A percentile compares a stretch with the other conserved stretches of the same genome.
Conservation (phyloP, 129 eudicot species). For the Artemisia argyi region DNA sequence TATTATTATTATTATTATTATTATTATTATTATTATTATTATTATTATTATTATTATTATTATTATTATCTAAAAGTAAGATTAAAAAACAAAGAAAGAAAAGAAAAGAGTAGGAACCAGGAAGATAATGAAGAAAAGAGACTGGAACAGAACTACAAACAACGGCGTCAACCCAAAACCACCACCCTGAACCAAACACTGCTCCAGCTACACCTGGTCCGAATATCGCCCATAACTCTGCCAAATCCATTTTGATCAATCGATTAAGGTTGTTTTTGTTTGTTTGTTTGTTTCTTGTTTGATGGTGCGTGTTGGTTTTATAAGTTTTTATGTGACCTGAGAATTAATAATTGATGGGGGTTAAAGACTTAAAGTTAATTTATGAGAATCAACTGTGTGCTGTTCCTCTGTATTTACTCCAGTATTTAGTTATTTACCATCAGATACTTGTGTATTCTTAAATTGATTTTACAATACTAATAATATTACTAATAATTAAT, state of each 20-base stretch:
- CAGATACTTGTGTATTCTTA: too few relatives aligned
- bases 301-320: too few relatives aligned
- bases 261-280: too few relatives aligned
- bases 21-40: not conserved
- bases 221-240: conserved; percentile 80
- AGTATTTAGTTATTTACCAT: too few relatives aligned
- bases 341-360: too few relatives aligned
- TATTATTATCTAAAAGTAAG: not conserved
- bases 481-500: too few relatives aligned
- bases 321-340: too few relatives aligned
- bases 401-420: too few relatives aligned
- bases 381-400: too few relatives aligned
- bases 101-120: conserved; percentile 45
- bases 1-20: not conserved
- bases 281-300: too few relatives aligned
- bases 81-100: not conserved
- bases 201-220: conserved; percentile 96
- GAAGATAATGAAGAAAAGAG: conserved; percentile 90
- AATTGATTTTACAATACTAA: too few relatives aligned
- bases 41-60: not conserved
- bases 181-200: conserved; percentile 96
- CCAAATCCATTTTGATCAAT: conserved; percentile 54
- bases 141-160: conserved; percentile 82
- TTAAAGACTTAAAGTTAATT: too few relatives aligned
- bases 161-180: conserved; percentile 99